Evolutionary conservation across 345 rosid species (phyloP), one percentile per base, ranked within the genome.

Genomic region (Salix suchowensis): DNA sequence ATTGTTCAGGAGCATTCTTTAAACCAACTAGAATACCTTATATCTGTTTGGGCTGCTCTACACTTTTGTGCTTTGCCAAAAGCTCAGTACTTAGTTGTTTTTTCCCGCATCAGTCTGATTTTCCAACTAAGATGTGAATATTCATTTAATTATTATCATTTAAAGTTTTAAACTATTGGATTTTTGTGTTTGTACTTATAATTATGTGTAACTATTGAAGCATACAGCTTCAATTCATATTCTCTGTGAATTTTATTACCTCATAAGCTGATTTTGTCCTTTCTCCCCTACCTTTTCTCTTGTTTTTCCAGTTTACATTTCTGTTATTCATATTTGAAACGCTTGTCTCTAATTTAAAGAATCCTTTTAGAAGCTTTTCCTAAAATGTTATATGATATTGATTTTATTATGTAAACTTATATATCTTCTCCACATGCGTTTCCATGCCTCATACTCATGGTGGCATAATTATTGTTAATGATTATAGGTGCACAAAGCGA

Each of bases 401-500:
- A 18, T 26, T 32, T 46, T 70, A 70, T 68, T 68, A 40, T 28
- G 13, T 28, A 62, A 62, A 26, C 69, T 12, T 6, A 16, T 37
- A 26, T 30, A 40, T 16, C 5, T 24, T 34, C 26, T 14, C 46
- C 19, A 21, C 68, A 4, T 36, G 4, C 10, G 60, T 67, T 15
- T 76, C 37, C 46, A 46, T 75, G 55, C 4, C 67, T 15, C 44
- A 60, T 65, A 40, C 68, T 42, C 36, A n/a, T 10, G 60, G 40
- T 50, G 42, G 21, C 71, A 66, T 83, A 14, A 48, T 24, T 48
- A 75, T 84, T 58, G 50, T 65, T 55, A 26, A 40, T 37, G 26
- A 79, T 79, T 89, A 69, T 83, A 96, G 99, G 99, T 96, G 74
- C 98, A 96, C 75, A 86, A 76, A 80, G 99, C 95, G 70, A 85